Percentiles rank a stretch among this genome's conserved stretches.
Conservation (phyloP, 768 basidiomycete species). For the Suillus alpinus region DNA sequence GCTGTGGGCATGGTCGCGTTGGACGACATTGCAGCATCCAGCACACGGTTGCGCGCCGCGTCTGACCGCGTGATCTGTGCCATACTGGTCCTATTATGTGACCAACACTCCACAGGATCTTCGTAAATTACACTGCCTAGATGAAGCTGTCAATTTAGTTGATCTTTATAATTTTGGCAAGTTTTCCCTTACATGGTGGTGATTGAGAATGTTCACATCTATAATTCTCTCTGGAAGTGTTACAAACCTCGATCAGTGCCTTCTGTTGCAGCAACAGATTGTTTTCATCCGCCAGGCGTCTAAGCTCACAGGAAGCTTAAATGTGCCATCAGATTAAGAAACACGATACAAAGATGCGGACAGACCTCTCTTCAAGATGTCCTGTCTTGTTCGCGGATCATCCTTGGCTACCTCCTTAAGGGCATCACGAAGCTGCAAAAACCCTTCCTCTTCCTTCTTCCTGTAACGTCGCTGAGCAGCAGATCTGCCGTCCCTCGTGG, state of each 20-base stretch:
- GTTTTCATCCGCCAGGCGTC: constrained; percentile 1
- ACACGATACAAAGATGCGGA: background rate
- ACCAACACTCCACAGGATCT: background rate
- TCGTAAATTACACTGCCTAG: background rate
- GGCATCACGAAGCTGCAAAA: background rate
- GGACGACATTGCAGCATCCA: background rate
- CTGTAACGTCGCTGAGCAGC: constrained; percentile 2
- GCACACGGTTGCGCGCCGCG: background rate
- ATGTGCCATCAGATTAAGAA: background rate
- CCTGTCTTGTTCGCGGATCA: background rate
- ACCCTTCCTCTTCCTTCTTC: background rate
- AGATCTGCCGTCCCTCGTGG: background rate
- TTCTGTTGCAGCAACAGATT: background rate
- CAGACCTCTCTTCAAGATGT: background rate
- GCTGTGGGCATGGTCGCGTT: too few species aligned
- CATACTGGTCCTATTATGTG: background rate
- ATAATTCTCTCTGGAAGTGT: background rate
- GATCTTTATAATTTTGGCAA: background rate
- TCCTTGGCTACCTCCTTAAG: background rate
- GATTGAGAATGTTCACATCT: background rate
- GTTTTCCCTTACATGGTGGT: background rate
- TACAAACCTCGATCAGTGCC: background rate
- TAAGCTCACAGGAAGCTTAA: background rate
- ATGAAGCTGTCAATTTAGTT: background rate
- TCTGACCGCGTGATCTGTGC: background rate